These are phyloP conservation scores for Russula griseocarnosa DNA, from an alignment of 768 basidiomycete species.

Conservation along the genomic window DNA sequence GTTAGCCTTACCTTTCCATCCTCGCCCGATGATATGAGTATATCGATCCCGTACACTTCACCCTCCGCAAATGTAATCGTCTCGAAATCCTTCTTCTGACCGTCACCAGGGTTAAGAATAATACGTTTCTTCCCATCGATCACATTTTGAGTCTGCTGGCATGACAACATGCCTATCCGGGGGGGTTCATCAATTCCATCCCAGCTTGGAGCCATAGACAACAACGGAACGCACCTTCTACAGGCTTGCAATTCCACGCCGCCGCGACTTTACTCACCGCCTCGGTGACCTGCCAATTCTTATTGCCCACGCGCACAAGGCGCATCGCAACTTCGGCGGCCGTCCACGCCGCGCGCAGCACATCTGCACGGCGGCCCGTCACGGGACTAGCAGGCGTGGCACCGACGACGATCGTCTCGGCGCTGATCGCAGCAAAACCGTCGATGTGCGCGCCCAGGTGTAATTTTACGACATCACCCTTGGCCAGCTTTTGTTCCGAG, in stretches of 20 bases:
- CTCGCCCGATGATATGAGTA: conserved; percentile 80
- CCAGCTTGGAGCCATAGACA: no score
- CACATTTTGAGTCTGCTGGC: conserved; percentile 89
- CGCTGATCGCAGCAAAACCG: conserved; percentile 89
- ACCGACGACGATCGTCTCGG: conserved; percentile 90
- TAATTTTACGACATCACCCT: conserved; percentile 92
- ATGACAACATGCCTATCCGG: conserved; percentile 83
- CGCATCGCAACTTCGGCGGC: conserved; percentile 93
- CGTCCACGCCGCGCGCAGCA: conserved; percentile 87
- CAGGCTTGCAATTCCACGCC: conserved; percentile 82
- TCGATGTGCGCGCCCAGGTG: conserved; percentile 98
- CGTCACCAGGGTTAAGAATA: conserved; percentile 83
- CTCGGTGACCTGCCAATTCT: conserved; percentile 94
- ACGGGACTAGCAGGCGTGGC: conserved; percentile 68
- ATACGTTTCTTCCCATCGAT: conserved; percentile 97
- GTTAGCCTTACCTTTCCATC: conserved; percentile 76
- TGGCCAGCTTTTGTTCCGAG: conserved; percentile 62
- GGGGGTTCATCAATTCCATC: background rate
- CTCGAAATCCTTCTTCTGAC: conserved; percentile 83
- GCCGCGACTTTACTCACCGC: conserved; percentile 68
- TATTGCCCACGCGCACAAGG: conserved; percentile 84
- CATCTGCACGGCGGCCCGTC: conserved; percentile 85
- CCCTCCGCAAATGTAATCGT: conserved; percentile 82
- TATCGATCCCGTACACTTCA: conserved; percentile 93
- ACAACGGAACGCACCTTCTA: conserved; percentile 63